Percentiles rank a stretch among this genome's conserved stretches.
Conservation (phyloP, 1,284 basidiomycete genomes). For the Tausonia pullulans region DNA sequence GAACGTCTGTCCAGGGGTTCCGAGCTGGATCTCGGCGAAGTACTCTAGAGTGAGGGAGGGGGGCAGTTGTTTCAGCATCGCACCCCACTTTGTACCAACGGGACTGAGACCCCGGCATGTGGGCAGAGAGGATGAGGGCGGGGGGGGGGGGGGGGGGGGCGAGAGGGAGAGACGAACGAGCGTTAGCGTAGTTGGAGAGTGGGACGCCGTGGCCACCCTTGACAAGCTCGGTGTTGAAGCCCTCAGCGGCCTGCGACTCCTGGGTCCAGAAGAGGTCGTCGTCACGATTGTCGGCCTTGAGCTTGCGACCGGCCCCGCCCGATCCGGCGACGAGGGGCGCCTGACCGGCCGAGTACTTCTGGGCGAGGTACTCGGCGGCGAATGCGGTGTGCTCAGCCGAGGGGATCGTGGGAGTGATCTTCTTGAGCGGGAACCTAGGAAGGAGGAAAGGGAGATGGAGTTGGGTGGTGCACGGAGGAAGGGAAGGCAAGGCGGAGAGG, state of each 20-base stretch:
- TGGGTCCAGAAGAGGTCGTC: constrained; percentile 16
- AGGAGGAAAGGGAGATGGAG: neutral
- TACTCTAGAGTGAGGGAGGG: constrained; percentile 13
- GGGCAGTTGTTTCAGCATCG: neutral
- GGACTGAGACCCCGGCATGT: neutral
- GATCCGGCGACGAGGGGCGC: constrained; percentile 2
- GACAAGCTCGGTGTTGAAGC: neutral
- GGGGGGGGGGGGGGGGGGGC: too few relatives aligned
- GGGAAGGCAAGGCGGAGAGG: neutral
- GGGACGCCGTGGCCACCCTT: constrained; percentile 15
- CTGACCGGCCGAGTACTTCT: constrained; percentile 12
- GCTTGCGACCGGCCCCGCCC: constrained; percentile 4
- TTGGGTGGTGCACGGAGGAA: neutral
- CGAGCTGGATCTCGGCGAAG: constrained; percentile 17
- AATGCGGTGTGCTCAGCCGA: constrained; percentile 1
- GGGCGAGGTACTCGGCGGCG: constrained; percentile 8
- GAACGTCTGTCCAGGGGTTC: constrained; percentile 40
- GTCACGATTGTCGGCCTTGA: constrained; percentile 6
- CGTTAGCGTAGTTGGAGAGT: constrained; percentile 6
- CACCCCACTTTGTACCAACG: neutral
- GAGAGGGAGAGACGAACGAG: neutral
- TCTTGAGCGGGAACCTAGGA: constrained; percentile 16
- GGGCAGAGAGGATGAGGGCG: neutral
- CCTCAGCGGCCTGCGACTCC: neutral
- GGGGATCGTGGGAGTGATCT: neutral